These are phyloP conservation scores for Rhododendron henanense DNA, from an alignment of 148 eudicot species.

Conservation along the genomic window DNA sequence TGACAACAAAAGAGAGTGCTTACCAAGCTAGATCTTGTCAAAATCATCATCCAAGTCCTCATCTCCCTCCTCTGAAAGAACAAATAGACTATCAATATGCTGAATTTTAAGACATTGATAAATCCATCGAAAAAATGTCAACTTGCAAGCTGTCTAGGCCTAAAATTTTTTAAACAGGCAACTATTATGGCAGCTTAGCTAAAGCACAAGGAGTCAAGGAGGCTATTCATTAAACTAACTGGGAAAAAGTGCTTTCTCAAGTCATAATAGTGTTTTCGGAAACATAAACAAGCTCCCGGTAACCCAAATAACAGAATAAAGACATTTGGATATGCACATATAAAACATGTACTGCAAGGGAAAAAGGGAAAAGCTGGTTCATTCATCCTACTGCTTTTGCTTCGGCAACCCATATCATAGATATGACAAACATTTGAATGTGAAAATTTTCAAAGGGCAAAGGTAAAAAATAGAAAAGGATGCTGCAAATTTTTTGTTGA, in stretches of 20 bases:
- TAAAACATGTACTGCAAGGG: neutral
- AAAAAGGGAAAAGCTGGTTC: neutral
- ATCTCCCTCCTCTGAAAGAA: constrained; percentile 63
- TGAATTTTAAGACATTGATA: neutral
- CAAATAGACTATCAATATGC: constrained; percentile 7
- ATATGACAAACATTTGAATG: neutral
- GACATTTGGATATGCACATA: neutral
- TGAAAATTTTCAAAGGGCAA: neutral
- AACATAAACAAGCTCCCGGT: neutral
- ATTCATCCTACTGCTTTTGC: neutral
- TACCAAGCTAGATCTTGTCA: constrained; percentile 82
- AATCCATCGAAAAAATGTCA: neutral
- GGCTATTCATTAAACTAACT: neutral
- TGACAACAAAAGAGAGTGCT: constrained; percentile 12
- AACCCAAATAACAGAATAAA: neutral
- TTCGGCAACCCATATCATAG: neutral
- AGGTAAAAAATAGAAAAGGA: neutral
- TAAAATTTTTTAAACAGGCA: neutral
- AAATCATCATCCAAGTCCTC: constrained; percentile 88
- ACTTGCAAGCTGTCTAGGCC: neutral
- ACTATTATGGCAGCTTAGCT: neutral
- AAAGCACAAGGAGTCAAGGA: neutral
- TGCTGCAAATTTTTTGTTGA: neutral
- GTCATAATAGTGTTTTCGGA: neutral
- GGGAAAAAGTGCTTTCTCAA: neutral